Percentiles rank a stretch among this genome's conserved stretches.
Evolutionary conservation across 345 rosid species (phyloP).

Genomic region (Melaleuca quinquenervia): DNA sequence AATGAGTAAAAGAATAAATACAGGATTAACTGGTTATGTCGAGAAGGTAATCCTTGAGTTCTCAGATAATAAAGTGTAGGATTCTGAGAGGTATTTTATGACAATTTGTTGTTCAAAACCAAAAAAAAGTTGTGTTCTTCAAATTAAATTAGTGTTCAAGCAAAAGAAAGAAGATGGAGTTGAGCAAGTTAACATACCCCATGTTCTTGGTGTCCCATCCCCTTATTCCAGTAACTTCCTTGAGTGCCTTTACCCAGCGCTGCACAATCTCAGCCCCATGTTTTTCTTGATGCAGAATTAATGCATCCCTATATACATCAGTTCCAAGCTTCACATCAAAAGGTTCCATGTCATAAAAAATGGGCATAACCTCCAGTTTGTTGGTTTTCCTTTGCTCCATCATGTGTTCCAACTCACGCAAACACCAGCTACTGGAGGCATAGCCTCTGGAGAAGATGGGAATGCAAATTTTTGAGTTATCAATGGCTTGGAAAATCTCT

Average conservation of each 20-base stretch:
- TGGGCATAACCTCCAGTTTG: background rate
- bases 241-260: fast-evolving
- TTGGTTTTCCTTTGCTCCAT: background rate
- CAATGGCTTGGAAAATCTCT: background rate
- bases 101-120: too few relatives aligned
- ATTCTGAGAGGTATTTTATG: too few relatives aligned
- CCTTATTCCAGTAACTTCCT: background rate
- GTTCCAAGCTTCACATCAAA: background rate
- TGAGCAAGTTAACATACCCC: background rate
- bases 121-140: background rate
- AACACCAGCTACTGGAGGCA: background rate
- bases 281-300: fast-evolving
- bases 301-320: fast-evolving
- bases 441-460: background rate
- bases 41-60: too few relatives aligned
- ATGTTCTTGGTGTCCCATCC: background rate
- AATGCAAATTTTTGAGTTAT: background rate
- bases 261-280: background rate
- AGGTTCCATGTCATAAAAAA: background rate
- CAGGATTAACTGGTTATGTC: too few relatives aligned
- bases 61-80: background rate
- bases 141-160: background rate
- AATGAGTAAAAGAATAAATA: too few relatives aligned
- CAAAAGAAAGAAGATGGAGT: background rate
- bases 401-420: background rate